Evolutionary conservation across 2,329 filamentous ascomycete genomes (phyloP), one percentile per base, ranked within the genome.

Genomic region (Fusarium sp.): DNA sequence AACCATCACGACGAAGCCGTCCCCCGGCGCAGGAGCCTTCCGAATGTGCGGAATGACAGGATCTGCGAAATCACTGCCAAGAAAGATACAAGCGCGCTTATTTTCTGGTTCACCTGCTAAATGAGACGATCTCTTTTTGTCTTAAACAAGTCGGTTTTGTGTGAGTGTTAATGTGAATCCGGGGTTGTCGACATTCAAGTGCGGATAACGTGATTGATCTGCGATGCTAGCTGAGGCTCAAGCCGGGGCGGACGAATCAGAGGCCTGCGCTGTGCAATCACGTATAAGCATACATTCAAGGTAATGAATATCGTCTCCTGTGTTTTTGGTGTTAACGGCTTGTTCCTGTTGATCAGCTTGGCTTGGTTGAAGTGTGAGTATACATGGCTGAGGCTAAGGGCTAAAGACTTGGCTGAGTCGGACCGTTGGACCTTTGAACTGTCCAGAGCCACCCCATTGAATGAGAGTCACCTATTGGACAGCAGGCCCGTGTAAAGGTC

Each of bases 151-250:
- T 18, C 38, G 50, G 45, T 56, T 42, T 25, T 10, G 18, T 22
- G 1, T 35, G 29, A 54, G 47, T 35, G 35, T 50, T 2, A 56
- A 35, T 59, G 50, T 50, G 56, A 67, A 76, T 71, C 69, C 47
- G 74, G 71, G 70, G 65, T 67, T 76, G 65, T 73, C 74, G 74
- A 74, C 74, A 76, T 76, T 25, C 47, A 33, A 59, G 60, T 68
- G 63, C 20, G 27, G 25, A 74, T 65, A 74, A 76, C 69, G 74
- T 74, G 71, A 76, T 76, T 63, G 74, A 76, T 69, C 66, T 58
- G 65, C 71, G 60, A 45, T 33, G 31, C 63, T 73, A 73, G 71
- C 56, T 67, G 63, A 68, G 73, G 60, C 63, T 66, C 67, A 63
- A 58, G 22, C 4, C 31, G 18, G 22, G 36, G 38, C 31, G 42